Base-by-base conservation (phyloP, 345 rosid genomes). In the Turritis glabra region DNA sequence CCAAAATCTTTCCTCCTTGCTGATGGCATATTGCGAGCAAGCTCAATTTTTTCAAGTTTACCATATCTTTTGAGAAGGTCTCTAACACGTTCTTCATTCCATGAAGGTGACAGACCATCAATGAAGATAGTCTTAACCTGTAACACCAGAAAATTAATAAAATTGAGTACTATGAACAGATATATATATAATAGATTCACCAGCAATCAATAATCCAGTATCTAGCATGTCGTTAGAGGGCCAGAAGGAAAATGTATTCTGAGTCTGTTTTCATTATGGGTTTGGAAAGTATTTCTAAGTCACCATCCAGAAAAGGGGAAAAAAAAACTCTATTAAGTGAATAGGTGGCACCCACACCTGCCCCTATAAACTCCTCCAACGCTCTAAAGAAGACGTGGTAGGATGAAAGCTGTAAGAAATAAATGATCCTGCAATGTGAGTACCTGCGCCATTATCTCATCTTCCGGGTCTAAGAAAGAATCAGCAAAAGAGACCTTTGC, bases 361-460 rank as follows among this genome's bases (percentile, higher is more conserved):
- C 26, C 47, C 48, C 25, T 37, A 48, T 47, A 56, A 65, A 59
- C 57, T 77, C 57, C 73, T 72, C 57, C 62, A 30, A 65, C 13
- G 63, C 69, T 64, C 73, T 29, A 57, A 37, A 71, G 76, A 77
- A 46, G 76, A 37, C 50, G 57, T 64, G 63, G 72, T 48, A 60
- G 62, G 51, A 57, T 76, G 65, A 47, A 46, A 70, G 58, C 27
- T 55, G 72, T 62, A 57, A 64, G 41, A 69, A 61, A 68, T 76
- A 75, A 52, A 75, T 74, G 53, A 48, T 56, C 56, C 65, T 69
- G 60, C 77, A 57, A 73, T 56, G 61, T 66, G 65, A 56, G 82
- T 88, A 95, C 99, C 96, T 95, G 98, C 65, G 97, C 87, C 99
- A 95, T 95, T 54, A 95, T 85, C 79, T 92, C 98, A 81, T 90